These are phyloP conservation scores for Triadica sebifera DNA, from an alignment of 345 rosid genomes.

Conservation along the genomic window DNA sequence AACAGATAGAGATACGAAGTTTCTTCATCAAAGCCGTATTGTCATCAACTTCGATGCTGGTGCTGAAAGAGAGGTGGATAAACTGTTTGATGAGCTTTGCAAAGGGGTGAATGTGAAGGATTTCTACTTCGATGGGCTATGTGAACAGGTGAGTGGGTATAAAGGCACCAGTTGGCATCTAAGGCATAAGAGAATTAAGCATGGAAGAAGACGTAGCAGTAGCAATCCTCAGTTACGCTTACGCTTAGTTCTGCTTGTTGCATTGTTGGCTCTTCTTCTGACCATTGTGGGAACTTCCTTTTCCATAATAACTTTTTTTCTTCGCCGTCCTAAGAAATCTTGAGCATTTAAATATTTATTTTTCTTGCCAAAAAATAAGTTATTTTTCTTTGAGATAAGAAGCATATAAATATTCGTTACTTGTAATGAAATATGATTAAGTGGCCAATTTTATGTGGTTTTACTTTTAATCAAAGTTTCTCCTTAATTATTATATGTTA, in stretches of 20 bases:
- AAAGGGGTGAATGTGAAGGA: constrained; percentile 22
- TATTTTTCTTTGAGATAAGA: no score
- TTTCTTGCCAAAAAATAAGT: no score
- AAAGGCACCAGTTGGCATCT: constrained; percentile 10
- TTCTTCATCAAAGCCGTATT: constrained; percentile 25
- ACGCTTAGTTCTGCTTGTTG: background rate
- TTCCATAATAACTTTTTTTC: constrained; percentile 36
- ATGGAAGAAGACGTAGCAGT: background rate
- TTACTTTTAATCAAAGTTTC: no score
- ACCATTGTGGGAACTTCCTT: constrained; percentile 33
- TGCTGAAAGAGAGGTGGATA: background rate
- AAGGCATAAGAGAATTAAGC: constrained; percentile 8
- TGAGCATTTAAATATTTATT: no score
- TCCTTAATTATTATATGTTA: no score
- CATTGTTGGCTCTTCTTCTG: constrained; percentile 27
- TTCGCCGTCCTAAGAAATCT: constrained; percentile 15
- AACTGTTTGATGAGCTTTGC: constrained; percentile 35
- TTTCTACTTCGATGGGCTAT: constrained; percentile 40
- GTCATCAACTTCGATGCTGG: constrained; percentile 20
- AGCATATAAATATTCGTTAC: no score
- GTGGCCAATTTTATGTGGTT: no score
- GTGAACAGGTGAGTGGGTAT: constrained; percentile 39
- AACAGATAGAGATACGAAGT: constrained; percentile 34
- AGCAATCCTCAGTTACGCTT: background rate
- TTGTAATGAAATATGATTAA: no score